Percentiles rank a stretch among this genome's conserved stretches.
Conservation (phyloP, 192 early-diverging fungal genomes). For the Rhizophagus clarus region DNA sequence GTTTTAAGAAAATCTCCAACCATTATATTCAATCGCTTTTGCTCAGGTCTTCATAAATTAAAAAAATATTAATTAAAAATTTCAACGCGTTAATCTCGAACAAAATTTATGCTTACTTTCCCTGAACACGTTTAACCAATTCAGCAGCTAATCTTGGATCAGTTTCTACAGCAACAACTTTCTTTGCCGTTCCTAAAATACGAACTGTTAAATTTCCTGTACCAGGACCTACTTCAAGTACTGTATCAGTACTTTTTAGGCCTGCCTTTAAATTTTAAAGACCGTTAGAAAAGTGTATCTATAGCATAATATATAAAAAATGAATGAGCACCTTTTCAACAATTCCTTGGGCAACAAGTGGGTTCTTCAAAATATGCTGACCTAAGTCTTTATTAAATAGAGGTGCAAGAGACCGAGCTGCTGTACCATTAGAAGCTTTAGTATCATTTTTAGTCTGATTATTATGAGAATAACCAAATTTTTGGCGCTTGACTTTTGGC, state of each 20-base stretch:
- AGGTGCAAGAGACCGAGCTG: slow-evolving; percentile 71
- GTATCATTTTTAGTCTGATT: slow-evolving; percentile 39
- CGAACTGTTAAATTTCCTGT: slow-evolving; percentile 97
- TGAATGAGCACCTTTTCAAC: slow-evolving; percentile 85
- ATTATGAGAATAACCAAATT: slow-evolving; percentile 28
- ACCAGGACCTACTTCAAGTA: slow-evolving; percentile 96
- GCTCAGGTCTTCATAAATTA: slow-evolving; percentile 59
- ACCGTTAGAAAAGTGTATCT: background rate
- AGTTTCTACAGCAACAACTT: slow-evolving; percentile 93
- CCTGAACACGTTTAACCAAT: slow-evolving; percentile 94
- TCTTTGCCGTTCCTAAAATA: slow-evolving; percentile 91
- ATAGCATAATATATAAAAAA: background rate
- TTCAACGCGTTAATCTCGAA: slow-evolving; percentile 12
- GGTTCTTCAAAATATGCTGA: slow-evolving; percentile 99
- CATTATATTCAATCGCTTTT: slow-evolving; percentile 87
- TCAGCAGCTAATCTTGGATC: slow-evolving; percentile 97
- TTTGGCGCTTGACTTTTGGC: slow-evolving; percentile 35
- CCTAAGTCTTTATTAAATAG: slow-evolving; percentile 97
- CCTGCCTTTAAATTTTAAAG: slow-evolving; percentile 44
- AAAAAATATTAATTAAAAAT: background rate
- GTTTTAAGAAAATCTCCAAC: slow-evolving; percentile 99
- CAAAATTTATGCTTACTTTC: slow-evolving; percentile 62
- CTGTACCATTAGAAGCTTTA: slow-evolving; percentile 30
- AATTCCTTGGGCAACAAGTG: slow-evolving; percentile 92
- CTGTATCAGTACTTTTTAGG: slow-evolving; percentile 67